Evolutionary conservation across 2,329 filamentous ascomycete species (phyloP), one percentile per base, ranked within the genome.

Genomic region (Chrysosporium keratinophilum): DNA sequence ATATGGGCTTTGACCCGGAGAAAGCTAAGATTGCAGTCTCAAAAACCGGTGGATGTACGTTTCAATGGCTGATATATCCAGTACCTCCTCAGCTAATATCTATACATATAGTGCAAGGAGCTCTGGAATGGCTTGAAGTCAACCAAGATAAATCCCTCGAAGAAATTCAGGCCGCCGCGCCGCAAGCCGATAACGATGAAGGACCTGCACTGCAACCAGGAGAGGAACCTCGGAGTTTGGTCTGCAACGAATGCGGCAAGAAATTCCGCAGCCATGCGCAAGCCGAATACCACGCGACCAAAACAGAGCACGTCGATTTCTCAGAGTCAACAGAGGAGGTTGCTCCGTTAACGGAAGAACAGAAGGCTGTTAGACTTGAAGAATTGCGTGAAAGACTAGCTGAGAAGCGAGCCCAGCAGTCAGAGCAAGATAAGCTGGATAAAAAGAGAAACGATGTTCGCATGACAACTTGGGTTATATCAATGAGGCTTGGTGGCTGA

Each of bases 171-270:
- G 67, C 68, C 1, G 77, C 76, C 28, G 71, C 78, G 2, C 71
- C 74, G 2, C 76, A 80, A 7, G 76, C 76, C 1, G 76, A 74
- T 58, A 72, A 74, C 45, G 75, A 78, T 34, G 76, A 85, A 62
- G 79, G 81, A 10, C 78, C 82, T 4, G 78, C 81, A n/a, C 74
- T 90, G 2, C 77, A 86, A 62, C 80, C 80, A 1, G 87, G 85
- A 56, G 81, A 84, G 63, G 75, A 80, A 54, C 87, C 89, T 54
- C 80, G 82, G 64, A 95, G 88, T 47, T 81, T 97, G 53, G 79
- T 94, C 49, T 98, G 93, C 78, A 93, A 95, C 60, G 91, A 96
- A 54, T 98, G 93, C 66, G 85, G 86, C 65, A 96, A 95, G 78
- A 85, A 83, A 67, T 94, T 98, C 71, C 80, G 87, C 61, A 88